phyloP scores from a whole-genome alignment of 371 early-diverging fungal species.

The Rhizopus stolonifer region DNA sequence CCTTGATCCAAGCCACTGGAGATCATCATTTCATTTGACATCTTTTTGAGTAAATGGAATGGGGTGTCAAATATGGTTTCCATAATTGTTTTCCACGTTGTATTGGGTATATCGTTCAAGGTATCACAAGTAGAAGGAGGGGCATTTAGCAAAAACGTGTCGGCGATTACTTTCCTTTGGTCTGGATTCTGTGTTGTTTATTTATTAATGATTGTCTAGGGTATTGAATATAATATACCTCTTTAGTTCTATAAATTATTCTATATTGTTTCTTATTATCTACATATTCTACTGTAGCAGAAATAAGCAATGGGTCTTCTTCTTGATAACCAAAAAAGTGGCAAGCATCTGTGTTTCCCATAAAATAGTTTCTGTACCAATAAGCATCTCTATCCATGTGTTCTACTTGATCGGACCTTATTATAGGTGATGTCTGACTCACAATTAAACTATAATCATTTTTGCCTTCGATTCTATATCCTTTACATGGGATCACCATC shows the following conservation, averaged over 20 bases:
- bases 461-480: slow-evolving; percentile 36
- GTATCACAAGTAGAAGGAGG: slow-evolving; percentile 1
- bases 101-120: slow-evolving; percentile 1
- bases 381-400: slow-evolving; percentile 32
- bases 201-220: neutral
- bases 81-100: slow-evolving; percentile 26
- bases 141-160: slow-evolving; percentile 21
- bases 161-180: slow-evolving; percentile 19
- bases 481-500: slow-evolving; percentile 39
- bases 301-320: slow-evolving; percentile 20
- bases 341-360: slow-evolving; percentile 7
- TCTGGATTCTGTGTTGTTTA: slow-evolving; percentile 11
- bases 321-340: slow-evolving; percentile 26
- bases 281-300: slow-evolving; percentile 13
- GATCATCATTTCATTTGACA: slow-evolving; percentile 13
- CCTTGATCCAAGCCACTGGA: slow-evolving; percentile 28
- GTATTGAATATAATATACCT: no score
- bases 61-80: slow-evolving; percentile 19
- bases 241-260: slow-evolving; percentile 24
- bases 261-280: slow-evolving; percentile 20
- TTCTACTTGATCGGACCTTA: slow-evolving; percentile 13
- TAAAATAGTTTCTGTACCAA: slow-evolving; percentile 33
- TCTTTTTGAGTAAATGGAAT: slow-evolving; percentile 11
- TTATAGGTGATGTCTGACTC: neutral
- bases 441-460: slow-evolving; percentile 21